Conservation (phyloP, 2,329 filamentous ascomycete species). For the Westerdykella sp. region DNA sequence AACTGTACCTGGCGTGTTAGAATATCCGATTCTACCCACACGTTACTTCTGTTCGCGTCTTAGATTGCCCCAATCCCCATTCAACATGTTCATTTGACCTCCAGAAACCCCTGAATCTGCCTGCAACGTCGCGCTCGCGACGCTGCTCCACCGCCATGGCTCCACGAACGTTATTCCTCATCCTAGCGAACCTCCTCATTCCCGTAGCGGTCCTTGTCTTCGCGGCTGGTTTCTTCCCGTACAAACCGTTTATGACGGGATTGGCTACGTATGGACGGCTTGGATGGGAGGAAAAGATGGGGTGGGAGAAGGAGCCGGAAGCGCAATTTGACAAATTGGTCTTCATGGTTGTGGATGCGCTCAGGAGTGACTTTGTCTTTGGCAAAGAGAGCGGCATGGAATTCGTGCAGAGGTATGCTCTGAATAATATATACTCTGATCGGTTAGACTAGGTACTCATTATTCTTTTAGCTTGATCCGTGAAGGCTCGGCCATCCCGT, state of each 20-base stretch:
- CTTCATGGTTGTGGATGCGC: constrained; percentile 96
- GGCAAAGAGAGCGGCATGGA: constrained; percentile 70
- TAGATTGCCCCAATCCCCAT: too few relatives aligned
- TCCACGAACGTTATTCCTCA: constrained; percentile 40
- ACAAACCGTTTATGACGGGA: constrained; percentile 88
- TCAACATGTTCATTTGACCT: too few relatives aligned
- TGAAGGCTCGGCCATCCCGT: constrained; percentile 77
- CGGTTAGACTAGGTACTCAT: constrained; percentile 42
- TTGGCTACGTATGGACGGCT: constrained; percentile 62
- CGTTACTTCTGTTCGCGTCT: too few relatives aligned
- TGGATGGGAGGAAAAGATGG: constrained; percentile 39
- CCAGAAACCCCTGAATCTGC: too few relatives aligned
- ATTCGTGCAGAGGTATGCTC: constrained; percentile 74
- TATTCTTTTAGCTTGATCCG: constrained; percentile 55
- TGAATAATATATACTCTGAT: neutral
- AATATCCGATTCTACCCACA: neutral
- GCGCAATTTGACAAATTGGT: constrained; percentile 82
- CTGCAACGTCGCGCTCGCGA: neutral
- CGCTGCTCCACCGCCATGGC: constrained; percentile 16
- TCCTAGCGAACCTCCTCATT: constrained; percentile 69
- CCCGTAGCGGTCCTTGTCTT: constrained; percentile 64
- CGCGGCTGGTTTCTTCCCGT: constrained; percentile 90
- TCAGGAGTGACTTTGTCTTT: constrained; percentile 89
- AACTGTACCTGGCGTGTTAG: neutral
- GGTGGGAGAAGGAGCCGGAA: constrained; percentile 44